phyloP scores from a whole-genome alignment of 2,329 filamentous ascomycete species.

The Fusarium guadeloupense region DNA sequence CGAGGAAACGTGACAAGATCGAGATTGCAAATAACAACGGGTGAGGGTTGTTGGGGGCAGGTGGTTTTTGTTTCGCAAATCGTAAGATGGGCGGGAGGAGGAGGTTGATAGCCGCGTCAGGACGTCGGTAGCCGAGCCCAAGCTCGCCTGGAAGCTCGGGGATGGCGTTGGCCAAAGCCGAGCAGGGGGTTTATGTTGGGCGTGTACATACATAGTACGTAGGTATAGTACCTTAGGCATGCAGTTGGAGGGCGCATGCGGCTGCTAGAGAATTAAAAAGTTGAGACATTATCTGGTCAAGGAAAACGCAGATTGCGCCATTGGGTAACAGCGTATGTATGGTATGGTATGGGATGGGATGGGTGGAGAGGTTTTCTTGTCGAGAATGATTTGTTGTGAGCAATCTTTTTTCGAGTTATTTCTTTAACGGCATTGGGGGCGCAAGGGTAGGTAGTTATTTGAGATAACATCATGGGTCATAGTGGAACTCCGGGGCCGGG shows the following conservation, averaged over 20 bases:
- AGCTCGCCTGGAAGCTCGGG: conserved; percentile 36
- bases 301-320: conserved; percentile 15
- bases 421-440: conserved; percentile 16
- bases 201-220: background rate
- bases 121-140: conserved; percentile 42
- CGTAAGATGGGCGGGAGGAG: conserved; percentile 31
- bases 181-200: conserved; percentile 25
- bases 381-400: conserved; percentile 18
- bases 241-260: conserved; percentile 21
- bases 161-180: conserved; percentile 35
- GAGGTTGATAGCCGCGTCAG: conserved; percentile 26
- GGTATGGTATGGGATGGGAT: no score
- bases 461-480: background rate
- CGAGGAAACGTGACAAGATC: conserved; percentile 3
- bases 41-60: conserved; percentile 34
- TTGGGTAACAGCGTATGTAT: conserved; percentile 23
- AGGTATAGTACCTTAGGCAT: no score
- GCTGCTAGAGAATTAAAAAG: conserved; percentile 4
- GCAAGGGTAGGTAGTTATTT: background rate
- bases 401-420: conserved; percentile 5
- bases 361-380: conserved; percentile 10
- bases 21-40: conserved; percentile 19
- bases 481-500: conserved; percentile 30
- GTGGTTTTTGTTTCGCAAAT: conserved; percentile 40
- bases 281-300: conserved; percentile 41